Evolutionary conservation across 345 rosid genomes (phyloP).

Genomic region (Rhizophora apiculata): DNA sequence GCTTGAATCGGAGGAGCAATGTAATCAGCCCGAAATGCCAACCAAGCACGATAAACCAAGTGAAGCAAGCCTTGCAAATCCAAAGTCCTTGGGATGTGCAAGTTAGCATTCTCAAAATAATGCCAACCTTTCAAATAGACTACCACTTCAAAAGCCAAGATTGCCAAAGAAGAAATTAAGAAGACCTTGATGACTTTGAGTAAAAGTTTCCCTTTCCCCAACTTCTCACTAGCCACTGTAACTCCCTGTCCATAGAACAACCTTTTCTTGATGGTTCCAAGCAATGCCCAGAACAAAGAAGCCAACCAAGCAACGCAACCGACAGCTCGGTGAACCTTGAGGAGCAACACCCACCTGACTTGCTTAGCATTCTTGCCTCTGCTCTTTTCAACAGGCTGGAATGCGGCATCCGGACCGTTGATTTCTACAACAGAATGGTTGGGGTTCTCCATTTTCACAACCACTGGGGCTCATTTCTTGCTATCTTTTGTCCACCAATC

Average conservation of each 20-base stretch:
- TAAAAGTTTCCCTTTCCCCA: constrained; percentile 62
- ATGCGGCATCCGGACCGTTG: constrained; percentile 82
- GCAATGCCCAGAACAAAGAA: constrained; percentile 69
- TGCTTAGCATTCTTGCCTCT: constrained; percentile 87
- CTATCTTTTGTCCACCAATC: constrained; percentile 64
- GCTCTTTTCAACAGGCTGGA: constrained; percentile 72
- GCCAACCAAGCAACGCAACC: constrained; percentile 82
- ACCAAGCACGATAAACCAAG: constrained; percentile 59
- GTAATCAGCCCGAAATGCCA: constrained; percentile 55
- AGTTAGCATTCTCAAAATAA: constrained; percentile 57
- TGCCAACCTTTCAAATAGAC: constrained; percentile 81
- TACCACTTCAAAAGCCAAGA: constrained; percentile 61
- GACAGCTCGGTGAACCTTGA: constrained; percentile 83
- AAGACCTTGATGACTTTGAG: constrained; percentile 53
- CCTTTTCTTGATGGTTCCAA: constrained; percentile 70
- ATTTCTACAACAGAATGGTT: constrained; percentile 81
- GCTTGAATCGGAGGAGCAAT: constrained; percentile 61
- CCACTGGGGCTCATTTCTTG: constrained; percentile 76
- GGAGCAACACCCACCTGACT: constrained; percentile 89
- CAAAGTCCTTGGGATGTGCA: constrained; percentile 55
- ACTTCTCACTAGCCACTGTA: constrained; percentile 48
- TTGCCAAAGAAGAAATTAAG: constrained; percentile 41
- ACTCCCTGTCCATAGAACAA: constrained; percentile 59
- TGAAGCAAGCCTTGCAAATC: constrained; percentile 68
- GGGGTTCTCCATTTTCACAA: constrained; percentile 85